phyloP scores from a whole-genome alignment of 306 rosid genomes.

The Pachyrhizus erosus region DNA sequence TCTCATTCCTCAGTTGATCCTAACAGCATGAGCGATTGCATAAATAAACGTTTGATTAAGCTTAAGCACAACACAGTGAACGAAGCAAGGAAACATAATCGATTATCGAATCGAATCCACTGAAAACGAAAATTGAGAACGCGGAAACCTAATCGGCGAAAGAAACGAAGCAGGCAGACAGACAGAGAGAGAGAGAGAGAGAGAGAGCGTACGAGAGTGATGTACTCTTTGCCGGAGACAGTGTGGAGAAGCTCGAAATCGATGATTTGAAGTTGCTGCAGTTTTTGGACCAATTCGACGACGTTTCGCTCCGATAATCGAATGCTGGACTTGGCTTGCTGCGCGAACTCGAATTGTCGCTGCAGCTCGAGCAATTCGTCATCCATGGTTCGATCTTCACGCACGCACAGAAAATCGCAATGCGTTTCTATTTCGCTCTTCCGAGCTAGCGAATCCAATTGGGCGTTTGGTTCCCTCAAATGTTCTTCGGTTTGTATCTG shows the following conservation, averaged over 20 bases:
- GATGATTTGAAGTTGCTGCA: slow-evolving; percentile 88
- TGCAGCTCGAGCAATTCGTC: slow-evolving; percentile 93
- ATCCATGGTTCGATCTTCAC: slow-evolving; percentile 71
- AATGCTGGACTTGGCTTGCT: slow-evolving; percentile 91
- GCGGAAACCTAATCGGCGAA: slow-evolving; percentile 22
- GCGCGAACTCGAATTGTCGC: slow-evolving; percentile 94
- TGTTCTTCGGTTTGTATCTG: background rate
- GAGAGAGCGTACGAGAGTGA: slow-evolving; percentile 74
- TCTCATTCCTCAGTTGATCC: slow-evolving; percentile 93
- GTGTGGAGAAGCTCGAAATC: slow-evolving; percentile 97
- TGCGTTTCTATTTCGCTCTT: slow-evolving; percentile 9
- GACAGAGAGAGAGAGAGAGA: too few species aligned
- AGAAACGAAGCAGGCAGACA: slow-evolving; percentile 15
- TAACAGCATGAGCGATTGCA: slow-evolving; percentile 27
- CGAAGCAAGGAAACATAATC: background rate
- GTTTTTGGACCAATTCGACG: slow-evolving; percentile 93
- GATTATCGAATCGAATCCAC: background rate
- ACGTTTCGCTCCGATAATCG: slow-evolving; percentile 96
- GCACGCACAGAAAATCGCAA: background rate
- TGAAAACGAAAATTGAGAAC: background rate
- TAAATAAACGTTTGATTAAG: background rate
- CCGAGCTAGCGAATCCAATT: background rate
- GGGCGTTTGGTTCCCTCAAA: slow-evolving; percentile 23
- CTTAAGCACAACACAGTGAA: slow-evolving; percentile 6
- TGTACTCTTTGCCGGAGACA: slow-evolving; percentile 94